Evolutionary conservation across 495 filamentous ascomycete genomes (phyloP).

Genomic region (Jackrogersella minutella): DNA sequence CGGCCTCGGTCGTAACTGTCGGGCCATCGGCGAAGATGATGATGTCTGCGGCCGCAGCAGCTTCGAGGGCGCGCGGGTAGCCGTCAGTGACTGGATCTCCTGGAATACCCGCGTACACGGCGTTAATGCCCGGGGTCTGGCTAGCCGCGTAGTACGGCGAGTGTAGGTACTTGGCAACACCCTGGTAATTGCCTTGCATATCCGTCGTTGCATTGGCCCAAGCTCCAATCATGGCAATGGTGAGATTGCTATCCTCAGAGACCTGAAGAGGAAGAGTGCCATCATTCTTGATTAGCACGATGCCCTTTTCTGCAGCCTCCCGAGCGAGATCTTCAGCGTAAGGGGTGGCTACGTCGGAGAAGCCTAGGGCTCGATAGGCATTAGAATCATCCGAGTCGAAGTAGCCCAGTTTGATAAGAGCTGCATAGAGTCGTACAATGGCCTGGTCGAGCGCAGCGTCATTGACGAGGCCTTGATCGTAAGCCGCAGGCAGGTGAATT

Average conservation of each 20-base stretch:
- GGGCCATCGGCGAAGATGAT: conserved; percentile 68
- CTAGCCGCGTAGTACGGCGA: conserved; percentile 61
- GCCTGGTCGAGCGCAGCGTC: conserved; percentile 59
- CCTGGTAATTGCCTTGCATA: conserved; percentile 68
- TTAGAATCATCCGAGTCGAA: conserved; percentile 58
- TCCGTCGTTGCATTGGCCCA: conserved; percentile 67
- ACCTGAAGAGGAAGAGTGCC: conserved; percentile 58
- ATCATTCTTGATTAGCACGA: conserved; percentile 70
- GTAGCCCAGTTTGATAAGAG: conserved; percentile 63
- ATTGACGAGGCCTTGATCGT: conserved; percentile 57
- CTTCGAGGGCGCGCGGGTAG: conserved; percentile 54
- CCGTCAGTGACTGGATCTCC: conserved; percentile 45
- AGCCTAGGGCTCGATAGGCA: conserved; percentile 58
- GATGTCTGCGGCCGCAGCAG: conserved; percentile 61
- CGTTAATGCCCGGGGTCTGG: conserved; percentile 57
- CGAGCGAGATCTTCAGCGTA: conserved; percentile 63
- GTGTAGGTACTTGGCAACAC: conserved; percentile 49
- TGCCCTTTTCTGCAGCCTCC: conserved; percentile 66
- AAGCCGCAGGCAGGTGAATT: conserved; percentile 58
- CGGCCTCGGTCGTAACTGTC: conserved; percentile 63
- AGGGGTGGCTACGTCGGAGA: conserved; percentile 59
- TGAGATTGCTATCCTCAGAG: conserved; percentile 46
- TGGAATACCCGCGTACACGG: conserved; percentile 52
- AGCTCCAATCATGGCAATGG: conserved; percentile 64
- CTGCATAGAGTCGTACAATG: conserved; percentile 61